phyloP scores from a whole-genome alignment of 306 rosid genomes.

The Rubus idaeus region DNA sequence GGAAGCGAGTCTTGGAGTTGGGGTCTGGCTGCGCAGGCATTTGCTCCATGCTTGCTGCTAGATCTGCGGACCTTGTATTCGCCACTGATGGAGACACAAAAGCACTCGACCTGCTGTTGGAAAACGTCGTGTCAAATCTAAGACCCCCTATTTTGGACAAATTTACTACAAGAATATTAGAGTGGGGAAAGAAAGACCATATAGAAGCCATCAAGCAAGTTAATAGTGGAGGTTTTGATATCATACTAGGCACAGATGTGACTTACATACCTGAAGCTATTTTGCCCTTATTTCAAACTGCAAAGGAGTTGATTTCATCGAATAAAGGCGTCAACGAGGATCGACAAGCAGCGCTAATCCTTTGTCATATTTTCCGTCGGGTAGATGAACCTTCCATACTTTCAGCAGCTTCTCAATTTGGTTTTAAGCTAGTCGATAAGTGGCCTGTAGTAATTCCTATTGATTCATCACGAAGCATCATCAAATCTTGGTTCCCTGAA shows the following conservation, averaged over 20 bases:
- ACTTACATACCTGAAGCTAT: slow-evolving; percentile 78
- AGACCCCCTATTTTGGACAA: slow-evolving; percentile 41
- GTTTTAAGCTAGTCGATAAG: slow-evolving; percentile 66
- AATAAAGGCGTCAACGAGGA: slow-evolving; percentile 25
- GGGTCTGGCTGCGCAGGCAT: slow-evolving; percentile 89
- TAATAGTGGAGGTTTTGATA: slow-evolving; percentile 56
- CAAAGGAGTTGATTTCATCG: slow-evolving; percentile 59
- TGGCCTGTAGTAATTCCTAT: slow-evolving; percentile 51
- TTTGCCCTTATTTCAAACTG: slow-evolving; percentile 75
- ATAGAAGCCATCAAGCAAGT: slow-evolving; percentile 60
- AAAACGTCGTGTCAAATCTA: slow-evolving; percentile 66
- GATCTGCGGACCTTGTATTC: slow-evolving; percentile 56
- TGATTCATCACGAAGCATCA: slow-evolving; percentile 34
- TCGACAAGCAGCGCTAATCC: slow-evolving; percentile 48
- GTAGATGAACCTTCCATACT: slow-evolving; percentile 77
- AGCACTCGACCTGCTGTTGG: slow-evolving; percentile 60
- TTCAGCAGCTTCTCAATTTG: slow-evolving; percentile 55
- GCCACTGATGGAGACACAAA: slow-evolving; percentile 83
- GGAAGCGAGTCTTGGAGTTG: slow-evolving; percentile 79
- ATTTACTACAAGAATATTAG: slow-evolving; percentile 44
- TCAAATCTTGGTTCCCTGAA: slow-evolving; percentile 58
- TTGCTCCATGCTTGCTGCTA: slow-evolving; percentile 78
- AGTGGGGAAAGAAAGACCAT: slow-evolving; percentile 75
- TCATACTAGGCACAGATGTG: slow-evolving; percentile 85
- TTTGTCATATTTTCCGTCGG: slow-evolving; percentile 75